Conservation (phyloP, 2,329 filamentous ascomycete species). For the Fusarium brevicatenulatum region DNA sequence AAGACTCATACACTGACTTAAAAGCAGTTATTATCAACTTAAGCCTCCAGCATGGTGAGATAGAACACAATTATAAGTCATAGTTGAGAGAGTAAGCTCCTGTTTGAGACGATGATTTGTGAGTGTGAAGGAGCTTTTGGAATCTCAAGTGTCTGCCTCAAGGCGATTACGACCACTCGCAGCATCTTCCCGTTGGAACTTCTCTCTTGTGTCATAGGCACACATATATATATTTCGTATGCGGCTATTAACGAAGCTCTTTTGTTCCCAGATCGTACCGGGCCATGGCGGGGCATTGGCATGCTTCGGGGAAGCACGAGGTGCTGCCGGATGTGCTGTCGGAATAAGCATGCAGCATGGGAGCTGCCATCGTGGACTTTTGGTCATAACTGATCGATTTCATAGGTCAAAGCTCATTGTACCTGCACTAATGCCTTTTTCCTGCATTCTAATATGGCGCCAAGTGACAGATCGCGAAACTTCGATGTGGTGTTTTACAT, state of each 20-base stretch:
- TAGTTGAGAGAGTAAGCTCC: not conserved
- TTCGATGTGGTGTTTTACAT: not conserved
- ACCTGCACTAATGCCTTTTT: constrained; percentile 39
- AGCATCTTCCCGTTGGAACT: not conserved
- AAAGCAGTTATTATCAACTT: not conserved
- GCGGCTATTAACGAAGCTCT: not conserved
- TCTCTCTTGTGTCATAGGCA: not conserved
- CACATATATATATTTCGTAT: not conserved
- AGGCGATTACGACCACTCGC: not conserved
- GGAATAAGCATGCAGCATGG: constrained; percentile 39
- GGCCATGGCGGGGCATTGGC: constrained; percentile 35
- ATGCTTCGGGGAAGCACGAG: constrained; percentile 41
- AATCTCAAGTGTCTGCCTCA: not conserved
- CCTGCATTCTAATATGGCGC: constrained; percentile 31
- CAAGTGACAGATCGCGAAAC: constrained; percentile 11
- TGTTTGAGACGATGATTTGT: not conserved
- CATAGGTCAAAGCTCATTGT: constrained; percentile 26
- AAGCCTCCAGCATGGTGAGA: not conserved
- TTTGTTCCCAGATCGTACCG: constrained; percentile 16
- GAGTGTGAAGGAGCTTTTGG: not conserved
- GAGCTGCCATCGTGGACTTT: constrained; percentile 26
- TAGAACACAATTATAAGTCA: not conserved
- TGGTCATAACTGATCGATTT: constrained; percentile 17
- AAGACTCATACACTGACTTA: not conserved
- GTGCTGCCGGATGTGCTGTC: constrained; percentile 37